These are phyloP conservation scores for Ustilago loliicola DNA, from an alignment of 1,284 basidiomycete species.

Conservation along the genomic window DNA sequence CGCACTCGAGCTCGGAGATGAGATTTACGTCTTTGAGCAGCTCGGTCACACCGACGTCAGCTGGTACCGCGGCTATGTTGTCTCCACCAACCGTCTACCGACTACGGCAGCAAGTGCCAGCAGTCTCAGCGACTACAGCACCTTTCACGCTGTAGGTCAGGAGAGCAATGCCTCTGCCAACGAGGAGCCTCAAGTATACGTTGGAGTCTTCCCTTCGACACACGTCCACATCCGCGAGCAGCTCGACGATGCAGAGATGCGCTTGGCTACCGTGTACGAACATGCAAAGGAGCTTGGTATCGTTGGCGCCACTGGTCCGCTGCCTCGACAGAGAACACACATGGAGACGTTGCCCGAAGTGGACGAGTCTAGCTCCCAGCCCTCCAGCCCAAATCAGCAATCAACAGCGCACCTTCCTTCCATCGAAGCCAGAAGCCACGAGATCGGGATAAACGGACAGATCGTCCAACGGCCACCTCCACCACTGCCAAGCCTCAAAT, in stretches of 20 bases:
- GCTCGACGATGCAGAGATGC: constrained; percentile 87
- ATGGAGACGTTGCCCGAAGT: constrained; percentile 58
- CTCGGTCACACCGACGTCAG: constrained; percentile 59
- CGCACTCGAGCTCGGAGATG: constrained; percentile 80
- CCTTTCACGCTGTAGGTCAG: constrained; percentile 44
- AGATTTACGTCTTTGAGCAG: constrained; percentile 81
- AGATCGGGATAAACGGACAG: constrained; percentile 48
- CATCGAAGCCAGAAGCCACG: constrained; percentile 23
- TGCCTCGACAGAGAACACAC: constrained; percentile 34
- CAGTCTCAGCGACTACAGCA: constrained; percentile 59
- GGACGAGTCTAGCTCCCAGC: constrained; percentile 45
- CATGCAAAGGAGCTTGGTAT: constrained; percentile 58
- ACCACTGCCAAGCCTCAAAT: constrained; percentile 88
- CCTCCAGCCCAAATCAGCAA: constrained; percentile 42
- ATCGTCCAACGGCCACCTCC: constrained; percentile 77
- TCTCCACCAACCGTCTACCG: constrained; percentile 73
- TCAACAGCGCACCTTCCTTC: constrained; percentile 17
- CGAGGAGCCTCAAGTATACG: constrained; percentile 82
- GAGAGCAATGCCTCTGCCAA: constrained; percentile 20
- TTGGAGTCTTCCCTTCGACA: constrained; percentile 94
- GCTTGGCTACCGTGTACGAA: constrained; percentile 78
- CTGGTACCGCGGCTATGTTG: constrained; percentile 78
- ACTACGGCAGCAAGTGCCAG: constrained; percentile 70
- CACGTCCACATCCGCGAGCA: constrained; percentile 91
- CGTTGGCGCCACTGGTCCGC: constrained; percentile 51